Conservation (phyloP, 306 rosid genomes). For the Pterocarpus macrocarpus region DNA sequence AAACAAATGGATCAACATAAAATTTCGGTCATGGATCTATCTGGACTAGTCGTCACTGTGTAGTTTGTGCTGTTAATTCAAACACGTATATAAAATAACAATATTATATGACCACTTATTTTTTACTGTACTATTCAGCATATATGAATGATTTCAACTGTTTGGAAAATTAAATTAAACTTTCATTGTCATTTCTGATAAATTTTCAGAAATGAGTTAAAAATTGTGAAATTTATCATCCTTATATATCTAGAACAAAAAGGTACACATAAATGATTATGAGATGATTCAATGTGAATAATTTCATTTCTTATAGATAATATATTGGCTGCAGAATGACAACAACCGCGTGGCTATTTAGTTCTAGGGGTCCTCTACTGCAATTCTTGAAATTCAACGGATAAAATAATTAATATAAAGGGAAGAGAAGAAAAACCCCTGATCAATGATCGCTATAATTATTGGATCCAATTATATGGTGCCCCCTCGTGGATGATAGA, state of each 20-base stretch:
- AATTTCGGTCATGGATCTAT: no score
- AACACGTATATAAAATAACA: no score
- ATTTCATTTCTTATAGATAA: neutral
- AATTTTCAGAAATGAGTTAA: neutral
- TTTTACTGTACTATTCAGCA: neutral
- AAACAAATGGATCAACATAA: no score
- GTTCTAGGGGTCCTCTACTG: neutral
- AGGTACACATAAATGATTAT: neutral
- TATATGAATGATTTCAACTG: neutral
- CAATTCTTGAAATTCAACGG: conserved; percentile 20
- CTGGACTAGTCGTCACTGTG: no score
- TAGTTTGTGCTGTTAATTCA: no score
- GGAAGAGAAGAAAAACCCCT: neutral
- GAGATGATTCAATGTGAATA: neutral
- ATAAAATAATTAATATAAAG: neutral
- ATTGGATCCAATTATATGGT: conserved; percentile 50
- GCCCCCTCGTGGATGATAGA: conserved; percentile 39
- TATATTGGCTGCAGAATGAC: neutral
- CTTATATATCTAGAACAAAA: neutral
- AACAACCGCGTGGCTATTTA: conserved; percentile 15
- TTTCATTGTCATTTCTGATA: neutral
- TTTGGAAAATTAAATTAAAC: neutral
- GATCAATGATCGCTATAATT: conserved; percentile 39
- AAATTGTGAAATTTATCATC: neutral
- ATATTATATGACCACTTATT: no score